Conservation (phyloP, 2,329 filamentous ascomycete genomes). For the Bipolaris oryzae region DNA sequence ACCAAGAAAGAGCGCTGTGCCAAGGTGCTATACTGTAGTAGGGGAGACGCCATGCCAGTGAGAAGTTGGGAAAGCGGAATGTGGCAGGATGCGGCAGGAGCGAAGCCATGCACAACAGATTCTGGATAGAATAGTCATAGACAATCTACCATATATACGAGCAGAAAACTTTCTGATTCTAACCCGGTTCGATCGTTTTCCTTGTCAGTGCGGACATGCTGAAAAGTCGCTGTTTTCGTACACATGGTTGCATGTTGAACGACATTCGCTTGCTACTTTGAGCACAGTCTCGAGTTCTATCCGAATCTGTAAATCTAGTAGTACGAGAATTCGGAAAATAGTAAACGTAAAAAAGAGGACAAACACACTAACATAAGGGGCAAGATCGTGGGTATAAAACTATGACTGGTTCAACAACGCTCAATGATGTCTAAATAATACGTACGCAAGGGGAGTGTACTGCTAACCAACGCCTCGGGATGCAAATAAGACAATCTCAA, state of each 20-base stretch:
- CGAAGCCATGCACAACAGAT: too few relatives aligned
- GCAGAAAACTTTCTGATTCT: background rate
- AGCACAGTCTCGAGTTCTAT: background rate
- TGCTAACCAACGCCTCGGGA: background rate
- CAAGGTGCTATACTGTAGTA: too few relatives aligned
- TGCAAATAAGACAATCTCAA: background rate
- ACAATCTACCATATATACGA: too few relatives aligned
- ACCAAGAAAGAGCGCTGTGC: too few relatives aligned
- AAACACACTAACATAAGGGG: background rate
- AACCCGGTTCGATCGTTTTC: background rate
- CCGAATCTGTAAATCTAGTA: too few relatives aligned
- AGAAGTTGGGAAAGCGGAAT: too few relatives aligned
- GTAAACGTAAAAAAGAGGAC: background rate
- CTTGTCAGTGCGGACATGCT: background rate
- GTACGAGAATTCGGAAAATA: background rate
- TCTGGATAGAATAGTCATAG: too few relatives aligned
- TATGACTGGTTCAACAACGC: background rate
- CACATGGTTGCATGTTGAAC: background rate
- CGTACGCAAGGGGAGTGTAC: background rate
- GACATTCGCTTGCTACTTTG: background rate
- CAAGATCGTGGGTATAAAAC: background rate
- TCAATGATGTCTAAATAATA: background rate
- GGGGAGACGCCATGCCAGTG: too few relatives aligned
- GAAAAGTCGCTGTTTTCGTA: background rate
- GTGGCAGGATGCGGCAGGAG: too few relatives aligned